Base-by-base conservation (phyloP, 208 protist species). In the Trypanosoma grayi region DNA sequence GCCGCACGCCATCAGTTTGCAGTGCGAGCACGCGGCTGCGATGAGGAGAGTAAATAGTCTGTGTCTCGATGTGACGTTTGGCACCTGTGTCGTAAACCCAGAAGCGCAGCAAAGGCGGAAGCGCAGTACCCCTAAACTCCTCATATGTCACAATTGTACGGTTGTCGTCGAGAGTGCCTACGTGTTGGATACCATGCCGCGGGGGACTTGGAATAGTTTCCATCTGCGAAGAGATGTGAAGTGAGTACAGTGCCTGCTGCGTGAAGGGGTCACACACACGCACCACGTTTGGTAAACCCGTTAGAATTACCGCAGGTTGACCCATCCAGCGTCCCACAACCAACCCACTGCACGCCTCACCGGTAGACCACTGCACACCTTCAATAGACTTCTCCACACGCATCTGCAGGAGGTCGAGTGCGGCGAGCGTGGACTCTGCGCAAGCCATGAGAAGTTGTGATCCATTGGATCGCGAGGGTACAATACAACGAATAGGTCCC, bases 171-270 rank as follows among this genome's bases (percentile, higher is more conserved):
- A 94, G 61, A 48, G 90, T 30, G 14, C 84, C 87, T 10, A 83
- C 84, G 37, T 87, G 79, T 66, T 78, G 77, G 56, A 94, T 92
- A n/a, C 87, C 87, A 45, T 89, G 76, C 13, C 75, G 77, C 2
- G 84, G 87, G 9, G 79, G 76, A 37, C 22, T 76, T 3, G 87
- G 73, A 39, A 92, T 64, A 6, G 83, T 88, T 60, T 94, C 87
- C 83, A 90, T 86, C 71, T 92, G 84, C 25, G 84, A 85, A 16
- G 80, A 90, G n/a, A 94, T 76, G 60, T 94, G 87, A 34, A 94
- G 76, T 0, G 87, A 90, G 73, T 94, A 94, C 51, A 94, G 33
- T 30, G 84, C 73, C 57, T 94, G 87, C 69, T 94, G 87, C 9
- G 87, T 90, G 63, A 87, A 70, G 1, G 87, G 87, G 60, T 94